Evolutionary conservation across 352 stramenopile species (phyloP), one percentile per base, ranked within the genome.

Genomic region (Hyaloperonospora arabidopsidis): DNA sequence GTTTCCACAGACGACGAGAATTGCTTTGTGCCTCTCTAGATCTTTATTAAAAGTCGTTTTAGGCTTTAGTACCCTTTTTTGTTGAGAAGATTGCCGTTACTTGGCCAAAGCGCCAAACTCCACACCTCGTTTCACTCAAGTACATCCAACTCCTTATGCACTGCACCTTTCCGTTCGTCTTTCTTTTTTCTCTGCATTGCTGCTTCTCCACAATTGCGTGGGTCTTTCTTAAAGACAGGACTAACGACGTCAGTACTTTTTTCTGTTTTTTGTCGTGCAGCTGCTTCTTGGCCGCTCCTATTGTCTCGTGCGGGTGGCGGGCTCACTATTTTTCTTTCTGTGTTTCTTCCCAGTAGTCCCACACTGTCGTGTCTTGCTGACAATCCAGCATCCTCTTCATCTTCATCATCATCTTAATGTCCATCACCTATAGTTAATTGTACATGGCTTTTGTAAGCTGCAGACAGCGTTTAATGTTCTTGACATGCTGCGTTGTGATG

Each of bases 11-110:
- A n/a, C n/a, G n/a, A n/a, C n/a, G n/a, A n/a, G n/a, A n/a, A n/a
- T 48, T 11, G 34, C 50, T 39, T 74, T 68, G 49, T 56, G 56
- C 0, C 55, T 40, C n/a, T 70, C 52, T n/a, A 74, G 48, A 6
- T 18, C 28, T 5, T 54, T 54, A n/a, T 51, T 25, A 17, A 39
- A 23, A n/a, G 50, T 32, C 12, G 41, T 51, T 15, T 51, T 51
- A 11, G 51, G 38, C 49, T 56, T 56, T 15, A 29, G 47, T 22
- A 54, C 36, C 14, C 49, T 45, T 28, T 70, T 61, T 48, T 61
- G 29, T 60, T 55, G 17, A 70, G 45, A 5, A 35, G 29, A 35
- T 35, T 35, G n/a, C n/a, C n/a, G n/a, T n/a, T n/a, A n/a, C n/a
- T n/a, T n/a, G n/a, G n/a, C n/a, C n/a, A n/a, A n/a, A n/a, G n/a